Evolutionary conservation across 345 rosid species (phyloP), one percentile per base, ranked within the genome.

Genomic region (Turritis glabra): DNA sequence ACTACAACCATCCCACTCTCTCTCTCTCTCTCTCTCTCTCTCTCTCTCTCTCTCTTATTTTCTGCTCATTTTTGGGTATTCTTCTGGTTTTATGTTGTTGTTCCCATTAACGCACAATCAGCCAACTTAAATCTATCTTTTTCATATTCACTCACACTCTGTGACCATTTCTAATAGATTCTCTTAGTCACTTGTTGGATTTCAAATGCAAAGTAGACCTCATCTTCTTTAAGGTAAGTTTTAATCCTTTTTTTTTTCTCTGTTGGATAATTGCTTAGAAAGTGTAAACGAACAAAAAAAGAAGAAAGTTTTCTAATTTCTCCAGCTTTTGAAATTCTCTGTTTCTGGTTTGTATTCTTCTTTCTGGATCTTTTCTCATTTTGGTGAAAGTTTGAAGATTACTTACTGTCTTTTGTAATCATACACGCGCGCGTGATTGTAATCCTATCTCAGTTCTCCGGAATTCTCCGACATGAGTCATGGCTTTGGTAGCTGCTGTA

Each of bases 41-140:
- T n/a, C n/a, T 35, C 14, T 51, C 74, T 74, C 72, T 57, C 69
- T 56, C 58, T 50, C 18, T 21, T n/a, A 12, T n/a, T 25, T 52
- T 64, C 66, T 69, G 32, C 64, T 59, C 57, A n/a, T 27, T 33
- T 43, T 46, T 55, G 55, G 60, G 71, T 70, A 7, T 14, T 61
- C 26, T 55, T 71, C 71, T 65, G 32, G 62, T 23, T 66, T 58
- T 73, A 14, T 72, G 74, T 58, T 27, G 1, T 51, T 66, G 68
- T 78, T 72, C 40, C 23, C 25, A 18, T 72, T 72, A 1, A 46
- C 76, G 65, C 77, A 26, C 59, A 56, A 38, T n/a, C 40, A 56
- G 25, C 69, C 66, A 77, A 62, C 33, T 2, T n/a, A 51, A 44
- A 51, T 58, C 69, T 7, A 25, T 41, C 46, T 26, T 64, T 69